Base-by-base conservation (phyloP, 352 stramenopile species). In the Globisporangium acanthophoron region DNA sequence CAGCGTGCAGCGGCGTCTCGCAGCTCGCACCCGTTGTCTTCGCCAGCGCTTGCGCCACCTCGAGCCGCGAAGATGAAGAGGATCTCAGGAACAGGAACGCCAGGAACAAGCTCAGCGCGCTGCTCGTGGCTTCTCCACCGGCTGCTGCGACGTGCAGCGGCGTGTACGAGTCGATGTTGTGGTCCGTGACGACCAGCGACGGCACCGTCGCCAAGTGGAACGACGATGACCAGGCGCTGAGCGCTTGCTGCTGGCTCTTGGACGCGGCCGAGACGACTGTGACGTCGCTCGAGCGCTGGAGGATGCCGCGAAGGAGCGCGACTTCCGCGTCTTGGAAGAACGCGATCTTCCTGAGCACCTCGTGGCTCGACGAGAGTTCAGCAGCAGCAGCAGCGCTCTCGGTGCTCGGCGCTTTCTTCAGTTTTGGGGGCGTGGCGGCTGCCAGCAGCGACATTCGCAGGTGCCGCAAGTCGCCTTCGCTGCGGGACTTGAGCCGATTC, bases 1-100 rank as follows among this genome's bases (percentile, higher is more conserved):
- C 78, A 21, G 59, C 70, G 54, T 86, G 78, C 3, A 88, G 58
- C 43, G 66, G 62, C 8, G 73, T 83, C 52, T 83, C 74, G 2
- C 56, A 44, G 39, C 54, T 61, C 33, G 47, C 41, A 16, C 63
- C 74, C 33, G 67, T 69, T 2, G 41, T 57, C 41, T 44, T 58
- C 16, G 62, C 55, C 20, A 85, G 62, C 35, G 67, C 20, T 11
- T 67, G 59, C 0, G 56, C 64, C 31, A 63, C 59, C 2, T 54
- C 37, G 44, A 62, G 21, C 50, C 29, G 56, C 11, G 54, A 69
- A 27, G 8, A 13, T 18, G 59, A 27, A 52, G 45, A 15, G 15
- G 20, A 59, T 31, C 45, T 37, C 16, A 63, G 46, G 48, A 61
- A 47, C n/a, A 83, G 20, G 58, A 78, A 80, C 13, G 72, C 66